Conservation (phyloP, 768 basidiomycete genomes). For the Sporobolomyces roseus region DNA sequence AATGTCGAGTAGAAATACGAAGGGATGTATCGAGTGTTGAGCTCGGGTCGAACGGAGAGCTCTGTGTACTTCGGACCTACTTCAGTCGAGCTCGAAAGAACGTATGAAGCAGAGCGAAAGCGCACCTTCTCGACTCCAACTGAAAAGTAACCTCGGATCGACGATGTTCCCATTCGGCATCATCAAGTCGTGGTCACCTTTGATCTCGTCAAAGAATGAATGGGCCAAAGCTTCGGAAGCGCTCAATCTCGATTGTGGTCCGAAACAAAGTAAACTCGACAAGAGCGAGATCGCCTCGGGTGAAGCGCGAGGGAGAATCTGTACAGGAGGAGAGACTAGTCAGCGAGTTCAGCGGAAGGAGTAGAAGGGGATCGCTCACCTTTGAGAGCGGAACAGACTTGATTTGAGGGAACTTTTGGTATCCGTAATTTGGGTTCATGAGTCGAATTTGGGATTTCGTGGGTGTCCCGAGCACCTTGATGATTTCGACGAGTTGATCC, state of each 20-base stretch:
- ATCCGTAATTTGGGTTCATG: constrained; percentile 99
- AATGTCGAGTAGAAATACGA: constrained; percentile 80
- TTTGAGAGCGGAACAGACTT: constrained; percentile 57
- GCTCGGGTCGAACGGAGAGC: constrained; percentile 89
- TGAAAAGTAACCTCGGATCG: constrained; percentile 77
- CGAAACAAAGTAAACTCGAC: constrained; percentile 86
- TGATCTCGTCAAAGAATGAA: constrained; percentile 84
- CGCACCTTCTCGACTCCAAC: constrained; percentile 86
- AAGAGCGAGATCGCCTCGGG: constrained; percentile 91
- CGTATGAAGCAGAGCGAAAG: constrained; percentile 47
- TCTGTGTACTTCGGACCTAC: constrained; percentile 55
- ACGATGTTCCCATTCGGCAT: constrained; percentile 85
- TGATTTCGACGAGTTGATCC: constrained; percentile 98
- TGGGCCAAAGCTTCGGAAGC: constrained; percentile 70
- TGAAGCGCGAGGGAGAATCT: constrained; percentile 88
- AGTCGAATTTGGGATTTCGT: constrained; percentile 98
- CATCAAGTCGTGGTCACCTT: not conserved
- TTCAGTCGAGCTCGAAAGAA: not conserved
- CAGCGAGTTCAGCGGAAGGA: not conserved
- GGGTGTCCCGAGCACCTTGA: constrained; percentile 97
- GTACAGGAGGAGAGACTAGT: not conserved
- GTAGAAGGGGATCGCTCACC: not conserved
- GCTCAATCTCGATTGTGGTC: constrained; percentile 78
- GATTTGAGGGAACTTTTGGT: constrained; percentile 99
- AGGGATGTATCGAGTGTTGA: constrained; percentile 85